phyloP scores from a whole-genome alignment of 352 stramenopile species.

The Peronospora belbahrii region DNA sequence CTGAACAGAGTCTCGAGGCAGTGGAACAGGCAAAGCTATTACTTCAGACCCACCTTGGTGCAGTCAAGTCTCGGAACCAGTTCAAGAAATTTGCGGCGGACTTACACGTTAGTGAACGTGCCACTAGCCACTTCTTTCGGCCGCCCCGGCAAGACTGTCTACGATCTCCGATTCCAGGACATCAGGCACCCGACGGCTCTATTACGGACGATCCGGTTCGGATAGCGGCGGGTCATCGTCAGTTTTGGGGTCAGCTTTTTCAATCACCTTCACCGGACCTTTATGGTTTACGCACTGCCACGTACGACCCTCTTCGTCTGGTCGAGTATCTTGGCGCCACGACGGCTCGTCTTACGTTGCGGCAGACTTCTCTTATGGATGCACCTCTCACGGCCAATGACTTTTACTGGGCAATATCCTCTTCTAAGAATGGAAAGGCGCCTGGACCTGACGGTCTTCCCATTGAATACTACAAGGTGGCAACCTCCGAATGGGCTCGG shows the following conservation, averaged over 20 bases:
- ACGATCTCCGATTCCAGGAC: slow-evolving; percentile 1
- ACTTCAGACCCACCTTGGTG: neutral
- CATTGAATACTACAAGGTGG: too few species aligned
- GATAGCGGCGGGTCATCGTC: slow-evolving; percentile 1
- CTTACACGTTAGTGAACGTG: slow-evolving; percentile 4
- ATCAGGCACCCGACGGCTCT: neutral
- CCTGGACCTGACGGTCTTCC: too few species aligned
- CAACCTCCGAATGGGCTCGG: too few species aligned
- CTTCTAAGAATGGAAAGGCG: too few species aligned
- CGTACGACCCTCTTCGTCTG: neutral
- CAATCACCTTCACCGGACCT: slow-evolving; percentile 12
- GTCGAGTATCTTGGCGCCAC: too few species aligned
- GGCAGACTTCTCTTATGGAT: too few species aligned
- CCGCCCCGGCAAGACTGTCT: slow-evolving; percentile 7
- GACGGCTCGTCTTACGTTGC: too few species aligned
- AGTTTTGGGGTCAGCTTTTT: slow-evolving; percentile 3
- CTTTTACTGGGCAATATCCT: too few species aligned
- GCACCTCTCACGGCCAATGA: too few species aligned
- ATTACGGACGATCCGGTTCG: slow-evolving; percentile 2
- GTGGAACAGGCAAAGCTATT: neutral
- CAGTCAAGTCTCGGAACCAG: slow-evolving; percentile 4
- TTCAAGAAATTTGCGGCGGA: slow-evolving; percentile 12
- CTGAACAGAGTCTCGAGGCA: neutral
- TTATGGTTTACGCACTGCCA: neutral
- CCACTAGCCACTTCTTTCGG: slow-evolving; percentile 8